Evolutionary conservation across 1,284 basidiomycete genomes (phyloP).

Genomic region (Pascua guehoae): DNA sequence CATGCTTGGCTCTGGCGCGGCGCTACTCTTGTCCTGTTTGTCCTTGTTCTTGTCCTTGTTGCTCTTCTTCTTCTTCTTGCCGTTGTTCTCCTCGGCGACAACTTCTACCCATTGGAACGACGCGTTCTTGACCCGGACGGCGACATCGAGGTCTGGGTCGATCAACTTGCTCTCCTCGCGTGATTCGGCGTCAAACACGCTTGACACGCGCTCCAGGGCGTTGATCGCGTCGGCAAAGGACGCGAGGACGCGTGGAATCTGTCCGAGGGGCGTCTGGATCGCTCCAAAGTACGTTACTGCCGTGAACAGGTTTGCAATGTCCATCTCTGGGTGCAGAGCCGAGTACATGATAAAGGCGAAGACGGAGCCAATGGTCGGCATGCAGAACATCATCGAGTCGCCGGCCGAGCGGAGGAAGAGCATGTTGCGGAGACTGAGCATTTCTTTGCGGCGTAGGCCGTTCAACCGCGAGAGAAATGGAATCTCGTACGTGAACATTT

Average conservation of each 20-base stretch:
- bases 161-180: conserved; percentile 51
- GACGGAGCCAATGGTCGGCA: conserved; percentile 43
- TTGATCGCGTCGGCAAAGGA: background rate
- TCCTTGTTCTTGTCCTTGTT: background rate
- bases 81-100: background rate
- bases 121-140: conserved; percentile 56
- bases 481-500: conserved; percentile 64
- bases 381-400: conserved; percentile 3
- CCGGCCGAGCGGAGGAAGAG: background rate
- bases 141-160: conserved; percentile 53
- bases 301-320: conserved; percentile 69
- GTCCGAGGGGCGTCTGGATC: background rate
- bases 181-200: conserved; percentile 46
- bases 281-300: conserved; percentile 69
- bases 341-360: conserved; percentile 67
- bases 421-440: background rate
- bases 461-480: conserved; percentile 60
- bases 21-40: background rate
- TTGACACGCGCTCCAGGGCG: background rate
- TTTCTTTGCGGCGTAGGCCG: conserved; percentile 63
- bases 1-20: background rate
- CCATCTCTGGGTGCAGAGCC: conserved; percentile 59
- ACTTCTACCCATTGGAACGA: conserved; percentile 58
- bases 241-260: background rate
- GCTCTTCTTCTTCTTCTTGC: conserved; percentile 1